Evolutionary conservation across 768 basidiomycete genomes (phyloP), one percentile per base, ranked within the genome.

Genomic region (Gloeostereum incarnatum): DNA sequence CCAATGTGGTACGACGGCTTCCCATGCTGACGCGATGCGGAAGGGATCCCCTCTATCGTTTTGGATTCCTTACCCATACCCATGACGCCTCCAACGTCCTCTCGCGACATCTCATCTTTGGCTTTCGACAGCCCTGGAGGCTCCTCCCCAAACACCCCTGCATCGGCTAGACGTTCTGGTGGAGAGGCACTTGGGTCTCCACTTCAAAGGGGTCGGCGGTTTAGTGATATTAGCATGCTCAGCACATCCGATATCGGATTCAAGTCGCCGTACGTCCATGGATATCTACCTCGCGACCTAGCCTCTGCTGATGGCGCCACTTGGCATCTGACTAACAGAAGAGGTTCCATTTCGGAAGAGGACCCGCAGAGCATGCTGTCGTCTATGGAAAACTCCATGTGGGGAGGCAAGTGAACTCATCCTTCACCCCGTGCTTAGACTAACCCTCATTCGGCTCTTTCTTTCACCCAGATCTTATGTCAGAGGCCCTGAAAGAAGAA

Each of bases 31-130:
- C 30, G 18, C 25, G 21, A n/a, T n/a, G n/a, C 14, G 10, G 41
- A 1, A 77, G 81, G 74, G 36, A 78, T 87, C 34, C 82, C 83
- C 6, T 75, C 75, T 2, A 86, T 86, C 43, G 58, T 83, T 23
- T 81, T 87, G 9, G 77, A 80, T 37, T 61, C 59, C 26, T 62
- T 71, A 38, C 71, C 76, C 0, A n/a, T n/a, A n/a, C n/a, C n/a
- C n/a, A 61, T 66, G 24, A 78, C 73, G 6, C 70, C 73, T 0
- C 69, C 73, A 0, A 56, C 59, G 26, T 65, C 61, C 0, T 71
- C 75, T 2, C 60, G 71, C 35, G 79, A 81, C 47, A 77, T 81
- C 23, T 69, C 73, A 4, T 69, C 68, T 29, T 58, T 59, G 5
- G 52, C 57, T 5, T 59, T 56, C 38, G 62, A 63, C 22, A 47